Conservation (phyloP, 2,329 filamentous ascomycete species). For the Apiospora malaysiana region DNA sequence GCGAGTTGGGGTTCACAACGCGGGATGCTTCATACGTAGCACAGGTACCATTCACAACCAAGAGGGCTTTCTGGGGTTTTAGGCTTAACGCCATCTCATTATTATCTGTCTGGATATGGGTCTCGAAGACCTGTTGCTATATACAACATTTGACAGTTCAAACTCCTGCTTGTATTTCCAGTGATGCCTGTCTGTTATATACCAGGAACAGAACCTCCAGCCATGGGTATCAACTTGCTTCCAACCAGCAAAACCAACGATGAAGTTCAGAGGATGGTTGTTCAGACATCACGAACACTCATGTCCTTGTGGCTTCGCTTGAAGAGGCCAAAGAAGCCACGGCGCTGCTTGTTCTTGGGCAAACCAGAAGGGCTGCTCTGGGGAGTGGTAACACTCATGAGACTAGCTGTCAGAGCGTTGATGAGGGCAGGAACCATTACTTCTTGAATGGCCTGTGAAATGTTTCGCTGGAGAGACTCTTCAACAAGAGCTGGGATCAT, state of each 20-base stretch:
- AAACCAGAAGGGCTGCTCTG: not conserved
- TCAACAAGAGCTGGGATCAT: slow-evolving; percentile 33
- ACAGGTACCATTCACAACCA: not conserved
- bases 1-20: not conserved
- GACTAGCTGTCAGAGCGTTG: slow-evolving; percentile 25
- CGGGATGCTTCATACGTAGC: not conserved
- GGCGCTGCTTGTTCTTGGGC: slow-evolving; percentile 23
- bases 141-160: slow-evolving; percentile 6
- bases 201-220: slow-evolving; percentile 4
- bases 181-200: not conserved
- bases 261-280: not conserved
- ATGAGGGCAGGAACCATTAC: slow-evolving; percentile 30
- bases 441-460: slow-evolving; percentile 26
- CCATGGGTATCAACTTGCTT: not conserved
- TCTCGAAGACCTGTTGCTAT: not conserved
- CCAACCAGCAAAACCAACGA: not conserved
- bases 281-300: not conserved
- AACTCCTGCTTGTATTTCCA: not conserved
- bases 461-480: slow-evolving; percentile 25
- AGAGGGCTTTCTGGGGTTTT: not conserved
- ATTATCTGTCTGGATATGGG: not conserved
- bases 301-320: slow-evolving; percentile 10
- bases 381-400: slow-evolving; percentile 18
- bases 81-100: not conserved
- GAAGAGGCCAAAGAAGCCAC: slow-evolving; percentile 23